These are phyloP conservation scores for Colletotrichum camelliae DNA, from an alignment of 2,329 filamentous ascomycete genomes.

Conservation along the genomic window DNA sequence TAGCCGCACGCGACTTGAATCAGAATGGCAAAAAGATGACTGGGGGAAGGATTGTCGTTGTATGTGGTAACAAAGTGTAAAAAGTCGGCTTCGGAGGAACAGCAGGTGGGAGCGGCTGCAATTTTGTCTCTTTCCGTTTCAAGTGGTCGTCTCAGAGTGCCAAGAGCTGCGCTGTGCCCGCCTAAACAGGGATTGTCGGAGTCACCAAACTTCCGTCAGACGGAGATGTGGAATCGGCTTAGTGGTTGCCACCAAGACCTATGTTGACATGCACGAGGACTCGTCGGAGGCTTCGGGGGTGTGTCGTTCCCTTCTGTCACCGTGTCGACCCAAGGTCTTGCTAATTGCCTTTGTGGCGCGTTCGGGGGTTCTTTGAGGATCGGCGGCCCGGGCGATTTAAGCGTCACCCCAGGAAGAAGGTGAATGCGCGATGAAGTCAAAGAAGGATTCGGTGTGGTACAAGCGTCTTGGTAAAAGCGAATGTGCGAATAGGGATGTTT, in stretches of 20 bases:
- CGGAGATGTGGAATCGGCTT: slow-evolving; percentile 13
- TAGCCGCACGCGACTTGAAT: not conserved
- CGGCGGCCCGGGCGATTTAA: not conserved
- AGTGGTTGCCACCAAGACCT: slow-evolving; percentile 2
- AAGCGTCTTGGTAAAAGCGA: not conserved
- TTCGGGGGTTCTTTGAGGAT: not conserved
- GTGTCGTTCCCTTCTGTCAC: not conserved
- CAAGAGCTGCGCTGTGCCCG: not conserved
- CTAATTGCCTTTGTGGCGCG: not conserved
- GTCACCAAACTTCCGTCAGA: not conserved
- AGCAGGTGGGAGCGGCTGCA: not conserved
- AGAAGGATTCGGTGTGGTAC: not conserved
- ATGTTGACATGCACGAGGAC: not conserved
- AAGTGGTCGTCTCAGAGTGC: slow-evolving; percentile 4
- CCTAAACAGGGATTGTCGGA: slow-evolving; percentile 10
- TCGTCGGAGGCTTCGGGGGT: not conserved
- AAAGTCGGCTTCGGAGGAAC: not conserved
- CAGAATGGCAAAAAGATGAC: not conserved
- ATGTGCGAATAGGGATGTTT: not conserved
- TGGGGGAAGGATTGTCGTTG: not conserved
- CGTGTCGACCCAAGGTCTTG: not conserved
- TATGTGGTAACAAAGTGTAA: not conserved
- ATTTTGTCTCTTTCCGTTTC: slow-evolving; percentile 17
- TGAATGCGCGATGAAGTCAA: not conserved
- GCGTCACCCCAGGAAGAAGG: not conserved